Evolutionary conservation across 1,284 basidiomycete genomes (phyloP), one percentile per base, ranked within the genome.

Genomic region (Fereydounia khargensis): DNA sequence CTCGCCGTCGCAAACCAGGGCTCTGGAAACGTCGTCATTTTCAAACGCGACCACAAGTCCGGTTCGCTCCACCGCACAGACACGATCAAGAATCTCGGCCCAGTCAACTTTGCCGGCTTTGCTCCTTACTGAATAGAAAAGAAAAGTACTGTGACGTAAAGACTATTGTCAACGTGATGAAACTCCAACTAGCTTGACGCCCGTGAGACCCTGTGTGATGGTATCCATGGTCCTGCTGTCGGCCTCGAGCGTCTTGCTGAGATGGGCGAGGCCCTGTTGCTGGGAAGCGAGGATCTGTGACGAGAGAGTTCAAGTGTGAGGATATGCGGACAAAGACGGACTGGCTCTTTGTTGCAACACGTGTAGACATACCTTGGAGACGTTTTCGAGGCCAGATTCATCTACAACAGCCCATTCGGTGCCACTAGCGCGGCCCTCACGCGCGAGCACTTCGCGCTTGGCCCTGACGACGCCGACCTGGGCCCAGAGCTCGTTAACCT

Each of bases 401-500:
- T 74, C 73, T 8, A 74, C 73, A 9, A 74, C 65, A 6, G 72
- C 70, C 73, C 73, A 74, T 38, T 68, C 69, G 7, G 59, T 62
- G 18, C 46, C 53, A 7, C 56, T 60, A 22, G 48, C 53, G 35
- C 61, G 33, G 3, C 60, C 59, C 30, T 60, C 56, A 3, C 47
- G 30, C 6, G 51, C 49, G 16, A 58, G 35, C 45, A 59, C 58
- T 51, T 71, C 70, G 8, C 62, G 41, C 52, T 58, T 59, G 2
- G 69, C 67, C 28, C 68, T 58, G 4, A 71, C 46, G 3, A 66
- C 64, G 14, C 67, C 68, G n/a, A 74, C 42, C 42, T 61, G 56
- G 4, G 71, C 68, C 72, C 72, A 74, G 9, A 74, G 67, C 47
- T 73, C 71, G 47, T 74, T 71, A 20, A 74, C 44, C 30, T 60